Evolutionary conservation across 352 stramenopile genomes (phyloP).

Genomic region (Pythium sukuiense): DNA sequence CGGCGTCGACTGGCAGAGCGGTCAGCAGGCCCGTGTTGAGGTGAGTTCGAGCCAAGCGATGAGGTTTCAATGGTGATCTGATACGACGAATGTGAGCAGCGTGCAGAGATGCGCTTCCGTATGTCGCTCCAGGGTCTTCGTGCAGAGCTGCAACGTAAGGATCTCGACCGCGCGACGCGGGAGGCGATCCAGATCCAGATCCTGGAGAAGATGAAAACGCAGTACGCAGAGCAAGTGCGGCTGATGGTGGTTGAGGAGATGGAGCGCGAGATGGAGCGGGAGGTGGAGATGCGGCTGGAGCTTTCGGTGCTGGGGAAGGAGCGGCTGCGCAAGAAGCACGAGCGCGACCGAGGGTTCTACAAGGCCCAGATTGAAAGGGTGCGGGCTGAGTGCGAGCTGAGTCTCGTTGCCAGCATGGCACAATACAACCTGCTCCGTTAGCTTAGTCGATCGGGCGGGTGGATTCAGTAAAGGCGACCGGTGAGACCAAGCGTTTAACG

Average conservation of each 20-base stretch:
- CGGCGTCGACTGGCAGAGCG: conserved; percentile 48
- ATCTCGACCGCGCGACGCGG: conserved; percentile 36
- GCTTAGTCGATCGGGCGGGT: background rate
- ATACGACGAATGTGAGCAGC: conserved; percentile 29
- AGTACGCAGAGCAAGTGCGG: conserved; percentile 57
- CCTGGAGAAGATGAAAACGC: conserved; percentile 62
- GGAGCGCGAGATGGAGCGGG: conserved; percentile 57
- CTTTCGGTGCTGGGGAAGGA: conserved; percentile 38
- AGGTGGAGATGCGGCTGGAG: conserved; percentile 56
- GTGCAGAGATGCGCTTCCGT: conserved; percentile 45
- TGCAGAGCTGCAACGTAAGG: conserved; percentile 43
- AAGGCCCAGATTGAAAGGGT: conserved; percentile 63
- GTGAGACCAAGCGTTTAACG: background rate
- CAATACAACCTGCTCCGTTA: conserved; percentile 77
- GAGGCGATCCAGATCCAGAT: conserved; percentile 49
- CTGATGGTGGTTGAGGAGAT: conserved; percentile 59
- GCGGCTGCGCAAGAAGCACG: conserved; percentile 52
- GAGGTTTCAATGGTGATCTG: background rate
- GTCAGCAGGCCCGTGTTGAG: conserved; percentile 48
- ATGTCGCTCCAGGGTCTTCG: conserved; percentile 54
- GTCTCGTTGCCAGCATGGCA: conserved; percentile 56
- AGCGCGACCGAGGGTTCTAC: conserved; percentile 52
- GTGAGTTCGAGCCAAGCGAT: conserved; percentile 21
- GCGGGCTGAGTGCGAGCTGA: conserved; percentile 62
- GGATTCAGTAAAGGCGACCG: background rate